A percentile compares a stretch with the other conserved stretches of the same genome.
These are phyloP conservation scores for Dacryopinax primogenitus DNA, from an alignment of 768 basidiomycete species.

Conservation along the genomic window DNA sequence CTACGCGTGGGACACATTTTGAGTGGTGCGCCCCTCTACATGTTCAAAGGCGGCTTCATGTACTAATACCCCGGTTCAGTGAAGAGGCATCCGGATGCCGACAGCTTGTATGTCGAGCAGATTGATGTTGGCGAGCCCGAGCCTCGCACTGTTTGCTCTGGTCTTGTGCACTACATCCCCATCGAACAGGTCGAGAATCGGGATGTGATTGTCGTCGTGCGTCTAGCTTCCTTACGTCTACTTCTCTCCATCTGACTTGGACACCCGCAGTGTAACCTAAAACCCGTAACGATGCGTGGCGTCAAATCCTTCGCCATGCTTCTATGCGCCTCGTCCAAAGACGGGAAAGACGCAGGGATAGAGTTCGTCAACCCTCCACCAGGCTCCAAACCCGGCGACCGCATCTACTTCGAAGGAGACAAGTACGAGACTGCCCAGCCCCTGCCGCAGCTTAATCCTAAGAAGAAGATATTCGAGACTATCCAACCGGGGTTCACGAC, in stretches of 20 bases:
- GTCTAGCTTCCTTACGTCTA: slow-evolving; percentile 11
- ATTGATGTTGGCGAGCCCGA: slow-evolving; percentile 92
- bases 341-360: slow-evolving; percentile 78
- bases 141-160: slow-evolving; percentile 91
- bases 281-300: slow-evolving; percentile 93
- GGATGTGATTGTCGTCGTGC: slow-evolving; percentile 69
- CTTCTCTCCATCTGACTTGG: neutral
- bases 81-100: slow-evolving; percentile 92
- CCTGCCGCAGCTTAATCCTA: slow-evolving; percentile 81
- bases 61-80: slow-evolving; percentile 43
- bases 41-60: no score
- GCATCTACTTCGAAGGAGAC: slow-evolving; percentile 86
- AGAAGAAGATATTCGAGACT: slow-evolving; percentile 98
- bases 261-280: slow-evolving; percentile 48
- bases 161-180: slow-evolving; percentile 89
- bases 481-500: slow-evolving; percentile 92
- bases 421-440: slow-evolving; percentile 54
- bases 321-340: slow-evolving; percentile 80
- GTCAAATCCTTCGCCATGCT: slow-evolving; percentile 99
- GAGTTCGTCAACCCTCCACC: slow-evolving; percentile 84
- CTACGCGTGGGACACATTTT: slow-evolving; percentile 86
- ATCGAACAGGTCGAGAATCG: slow-evolving; percentile 85
- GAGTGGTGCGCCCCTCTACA: slow-evolving; percentile 67
- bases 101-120: slow-evolving; percentile 96
- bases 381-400: slow-evolving; percentile 77